phyloP scores from a whole-genome alignment of 805 yeast genomes.

The Phaffomyces thermotolerans region DNA sequence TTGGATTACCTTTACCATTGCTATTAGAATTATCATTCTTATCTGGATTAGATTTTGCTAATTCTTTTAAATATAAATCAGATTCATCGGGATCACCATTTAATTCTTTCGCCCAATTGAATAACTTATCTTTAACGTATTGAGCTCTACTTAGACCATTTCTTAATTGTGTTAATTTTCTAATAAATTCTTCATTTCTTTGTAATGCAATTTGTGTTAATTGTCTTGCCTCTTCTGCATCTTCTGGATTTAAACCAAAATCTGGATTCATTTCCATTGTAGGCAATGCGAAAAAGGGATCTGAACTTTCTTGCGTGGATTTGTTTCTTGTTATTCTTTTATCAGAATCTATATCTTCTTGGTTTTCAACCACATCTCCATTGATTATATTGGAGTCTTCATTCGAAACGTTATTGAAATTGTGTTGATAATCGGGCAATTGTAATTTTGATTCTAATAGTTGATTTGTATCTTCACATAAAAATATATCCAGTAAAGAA shows the following conservation, averaged over 20 bases:
- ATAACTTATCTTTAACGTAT: slow-evolving; percentile 59
- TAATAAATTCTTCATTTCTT: slow-evolving; percentile 77
- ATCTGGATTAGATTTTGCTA: neutral
- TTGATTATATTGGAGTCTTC: neutral
- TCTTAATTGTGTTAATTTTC: slow-evolving; percentile 68
- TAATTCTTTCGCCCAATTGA: slow-evolving; percentile 83
- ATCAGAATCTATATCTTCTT: slow-evolving; percentile 18
- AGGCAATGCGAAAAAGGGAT: slow-evolving; percentile 66
- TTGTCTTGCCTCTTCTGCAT: slow-evolving; percentile 65
- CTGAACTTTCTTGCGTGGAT: slow-evolving; percentile 29
- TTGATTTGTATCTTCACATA: slow-evolving; percentile 80
- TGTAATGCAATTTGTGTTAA: slow-evolving; percentile 73
- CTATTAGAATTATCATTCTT: slow-evolving; percentile 3
- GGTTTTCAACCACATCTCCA: slow-evolving; percentile 9
- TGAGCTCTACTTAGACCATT: slow-evolving; percentile 74
- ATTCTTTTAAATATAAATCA: slow-evolving; percentile 30
- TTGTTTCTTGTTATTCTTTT: slow-evolving; percentile 26
- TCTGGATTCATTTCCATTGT: slow-evolving; percentile 34
- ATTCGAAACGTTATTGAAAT: slow-evolving; percentile 25
- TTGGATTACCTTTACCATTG: slow-evolving; percentile 3
- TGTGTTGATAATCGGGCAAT: slow-evolving; percentile 65
- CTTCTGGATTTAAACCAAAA: slow-evolving; percentile 44
- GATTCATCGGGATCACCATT: slow-evolving; percentile 51
- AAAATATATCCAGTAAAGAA: slow-evolving; percentile 64
- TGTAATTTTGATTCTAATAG: slow-evolving; percentile 57